Base-by-base conservation (phyloP, 2,329 filamentous ascomycete genomes). In the Aspergillus clavatus region DNA sequence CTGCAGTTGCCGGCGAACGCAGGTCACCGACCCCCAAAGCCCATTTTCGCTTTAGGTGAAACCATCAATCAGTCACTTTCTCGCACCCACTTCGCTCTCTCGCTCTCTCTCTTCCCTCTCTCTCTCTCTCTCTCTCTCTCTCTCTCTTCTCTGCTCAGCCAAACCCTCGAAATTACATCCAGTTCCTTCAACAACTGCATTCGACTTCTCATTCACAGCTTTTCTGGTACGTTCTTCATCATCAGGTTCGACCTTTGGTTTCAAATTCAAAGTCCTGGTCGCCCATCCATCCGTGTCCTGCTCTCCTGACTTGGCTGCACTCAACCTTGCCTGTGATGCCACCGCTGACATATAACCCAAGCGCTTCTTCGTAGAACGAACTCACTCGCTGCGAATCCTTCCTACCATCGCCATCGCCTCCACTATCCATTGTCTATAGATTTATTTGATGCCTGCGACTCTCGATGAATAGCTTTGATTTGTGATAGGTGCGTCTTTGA, bases 1-100 rank as follows among this genome's bases (percentile, higher is more conserved):
- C 19, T 40, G 42, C 43, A 24, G 47, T 40, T 36, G 37, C 29
- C 38, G 33, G 37, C 8, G 40, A 28, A 21, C 28, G 41, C 42
- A 46, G 48, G 53, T 50, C 45, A 48, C 46, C 53, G 47, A 54
- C 45, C 40, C 46, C 39, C 35, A 23, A 45, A 45, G 48, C 44
- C 47, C 33, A 42, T 42, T 63, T 61, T 66, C 63, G 62, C 62
- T 63, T 66, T 61, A 65, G 61, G 65, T 68, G 66, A 68, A 69
- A 69, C 66, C 63, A 55, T 62, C 61, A 56, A 57, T 46, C 50
- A 42, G n/a, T n/a, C n/a, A n/a, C n/a, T n/a, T n/a, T n/a, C 42
- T 45, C 44, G 40, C 54, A 52, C 43, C 48, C 46, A 43, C 42
- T 42, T 50, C 53, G n/a, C 41, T 46, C 44, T 45, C 22, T 45